These are phyloP conservation scores for Boletus sp. DNA, from an alignment of 768 basidiomycete species.

Conservation along the genomic window DNA sequence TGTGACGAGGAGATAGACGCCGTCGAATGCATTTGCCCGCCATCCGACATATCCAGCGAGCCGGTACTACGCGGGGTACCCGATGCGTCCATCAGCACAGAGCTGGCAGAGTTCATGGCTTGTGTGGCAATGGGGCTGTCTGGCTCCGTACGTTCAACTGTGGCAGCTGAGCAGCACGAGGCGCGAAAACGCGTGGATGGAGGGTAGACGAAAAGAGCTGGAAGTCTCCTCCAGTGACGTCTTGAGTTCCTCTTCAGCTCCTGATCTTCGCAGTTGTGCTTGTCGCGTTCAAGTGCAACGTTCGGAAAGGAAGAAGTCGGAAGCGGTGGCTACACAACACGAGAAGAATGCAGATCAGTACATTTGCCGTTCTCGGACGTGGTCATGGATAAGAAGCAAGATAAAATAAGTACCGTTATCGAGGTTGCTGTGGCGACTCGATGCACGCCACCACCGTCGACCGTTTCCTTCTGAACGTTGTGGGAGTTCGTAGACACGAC, in stretches of 20 bases:
- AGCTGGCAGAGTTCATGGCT: constrained; percentile 19
- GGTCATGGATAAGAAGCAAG: constrained; percentile 13
- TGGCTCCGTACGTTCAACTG: constrained; percentile 1
- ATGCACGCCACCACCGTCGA: constrained; percentile 18
- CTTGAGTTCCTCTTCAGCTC: constrained; percentile 13
- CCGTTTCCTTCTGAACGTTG: constrained; percentile 14
- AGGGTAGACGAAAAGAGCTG: constrained; percentile 22
- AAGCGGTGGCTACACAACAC: constrained; percentile 22
- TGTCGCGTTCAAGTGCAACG: constrained; percentile 9
- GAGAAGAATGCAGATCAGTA: constrained; percentile 19
- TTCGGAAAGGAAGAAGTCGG: constrained; percentile 19
- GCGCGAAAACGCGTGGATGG: constrained; percentile 9
- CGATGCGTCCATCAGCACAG: constrained; percentile 22
- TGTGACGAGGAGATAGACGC: constrained; percentile 25
- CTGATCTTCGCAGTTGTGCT: constrained; percentile 13
- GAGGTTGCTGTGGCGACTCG: constrained; percentile 28
- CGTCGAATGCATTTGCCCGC: constrained; percentile 16
- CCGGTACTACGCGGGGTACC: constrained; percentile 20
- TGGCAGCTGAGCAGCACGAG: constrained; percentile 11
- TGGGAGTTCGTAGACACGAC: constrained; percentile 6
- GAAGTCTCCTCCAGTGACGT: constrained; percentile 19
- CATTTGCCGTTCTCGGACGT: constrained; percentile 13
- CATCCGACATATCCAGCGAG: constrained; percentile 17
- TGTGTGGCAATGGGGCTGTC: constrained; percentile 8
- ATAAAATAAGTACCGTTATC: constrained; percentile 31